Evolutionary conservation across 768 basidiomycete species (phyloP), one percentile per base, ranked within the genome.

Genomic region (Lyophyllum semitale): DNA sequence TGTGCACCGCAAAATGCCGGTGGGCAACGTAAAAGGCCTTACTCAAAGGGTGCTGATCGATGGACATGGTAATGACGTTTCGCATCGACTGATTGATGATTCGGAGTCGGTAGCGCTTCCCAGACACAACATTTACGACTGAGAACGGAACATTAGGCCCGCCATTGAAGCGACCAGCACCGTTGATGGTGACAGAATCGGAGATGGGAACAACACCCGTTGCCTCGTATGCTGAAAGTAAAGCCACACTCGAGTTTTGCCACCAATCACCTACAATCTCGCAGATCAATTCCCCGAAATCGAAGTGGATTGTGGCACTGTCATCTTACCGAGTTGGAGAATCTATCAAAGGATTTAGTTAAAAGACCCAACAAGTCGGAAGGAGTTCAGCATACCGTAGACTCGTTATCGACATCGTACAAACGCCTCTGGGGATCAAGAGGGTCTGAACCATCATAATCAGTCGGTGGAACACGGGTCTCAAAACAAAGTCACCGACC

Each of bases 71-170:
- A 60, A 71, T 73, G 35, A 64, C 66, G 23, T 72, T 69, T 30
- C 72, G 66, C 40, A 81, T 80, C n/a, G 77, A 75, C 20, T 66
- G 69, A 46, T 71, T 72, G 56, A 84, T 63, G 20, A 83, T 38
- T 8, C 80, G 77, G 62, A 83, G 74, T 27, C 81, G 76, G 59
- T 81, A 82, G 25, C 80, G 69, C 38, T 66, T 66, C 7, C 73
- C 75, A 0, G 43, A 48, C 6, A 57, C 42, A 40, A 82, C 77
- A 49, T 71, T 66, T 47, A 76, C 60, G 3, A 79, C 69, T 0
- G 78, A 55, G 32, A 77, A 70, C 0, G 73, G 66, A 4, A 63
- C 61, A 13, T 44, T 42, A 17, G 79, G 76, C 11, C 80, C 80
- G 5, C 67, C 66, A 32, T 66, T 58, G 58, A 60, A 72, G 22